Evolutionary conservation across 768 basidiomycete species (phyloP).

Genomic region (Auricularia heimuer): DNA sequence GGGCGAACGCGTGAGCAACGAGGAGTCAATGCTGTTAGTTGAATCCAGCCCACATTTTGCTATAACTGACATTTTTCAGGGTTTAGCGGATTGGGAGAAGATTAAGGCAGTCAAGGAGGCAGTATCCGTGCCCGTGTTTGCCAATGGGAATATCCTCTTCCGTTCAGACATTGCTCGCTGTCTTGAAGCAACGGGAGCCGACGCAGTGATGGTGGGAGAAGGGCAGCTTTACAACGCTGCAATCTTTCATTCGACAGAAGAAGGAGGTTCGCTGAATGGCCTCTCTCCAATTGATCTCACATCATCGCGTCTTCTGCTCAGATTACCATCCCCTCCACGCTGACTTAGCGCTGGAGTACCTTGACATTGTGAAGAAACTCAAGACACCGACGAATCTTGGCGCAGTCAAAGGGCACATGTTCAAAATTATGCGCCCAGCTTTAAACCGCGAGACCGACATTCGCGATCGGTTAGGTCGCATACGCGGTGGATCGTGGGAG

Average conservation of each 20-base stretch:
- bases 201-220: slow-evolving; percentile 93
- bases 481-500: slow-evolving; percentile 20
- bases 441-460: slow-evolving; percentile 58
- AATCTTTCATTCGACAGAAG: slow-evolving; percentile 35
- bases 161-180: slow-evolving; percentile 74
- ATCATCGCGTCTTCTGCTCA: slow-evolving; percentile 18
- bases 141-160: slow-evolving; percentile 92
- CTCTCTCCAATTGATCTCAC: slow-evolving; percentile 26
- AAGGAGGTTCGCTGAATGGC: slow-evolving; percentile 4
- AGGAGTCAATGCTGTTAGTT: slow-evolving; percentile 62
- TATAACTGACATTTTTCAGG: slow-evolving; percentile 31
- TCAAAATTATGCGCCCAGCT: slow-evolving; percentile 81
- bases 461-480: slow-evolving; percentile 56
- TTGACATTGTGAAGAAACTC: slow-evolving; percentile 62
- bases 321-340: slow-evolving; percentile 43
- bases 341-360: slow-evolving; percentile 75
- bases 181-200: slow-evolving; percentile 74
- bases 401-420: slow-evolving; percentile 86
- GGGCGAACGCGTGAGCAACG: slow-evolving; percentile 88
- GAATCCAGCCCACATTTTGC: neutral
- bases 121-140: slow-evolving; percentile 87
- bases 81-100: slow-evolving; percentile 81
- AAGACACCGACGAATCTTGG: slow-evolving; percentile 62
- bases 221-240: slow-evolving; percentile 90
- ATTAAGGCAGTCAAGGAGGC: slow-evolving; percentile 87